Evolutionary conservation across 306 rosid genomes (phyloP), one percentile per base, ranked within the genome.

Genomic region (Cucurbita maxima): DNA sequence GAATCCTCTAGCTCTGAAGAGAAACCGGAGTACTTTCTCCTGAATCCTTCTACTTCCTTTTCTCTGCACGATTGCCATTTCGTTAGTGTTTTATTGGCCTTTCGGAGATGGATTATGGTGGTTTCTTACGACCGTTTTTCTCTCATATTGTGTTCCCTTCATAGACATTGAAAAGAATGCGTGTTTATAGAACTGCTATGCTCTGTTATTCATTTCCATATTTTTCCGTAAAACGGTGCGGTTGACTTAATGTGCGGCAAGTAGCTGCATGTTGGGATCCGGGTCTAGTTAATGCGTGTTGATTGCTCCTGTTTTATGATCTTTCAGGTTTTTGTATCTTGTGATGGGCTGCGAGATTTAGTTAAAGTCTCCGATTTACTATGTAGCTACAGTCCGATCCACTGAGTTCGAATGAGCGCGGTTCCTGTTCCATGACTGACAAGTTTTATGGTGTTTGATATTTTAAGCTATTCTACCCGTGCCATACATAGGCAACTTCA

Each of bases 1-100:
- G 88, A 87, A 58, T 87, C 91, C 81, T 88, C 90, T 58, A 84
- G 61, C 74, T 72, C 88, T 64, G 86, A 83, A 66, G 92, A 79
- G 60, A 88, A 79, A 51, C 84, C 96, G 4, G 90, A 87, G 98
- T 93, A 88, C 78, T 70, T 82, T 48, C 36, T 58, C 74, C 16
- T 75, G 18, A 58, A 22, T 50, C 50, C 74, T 55, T 56, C 63
- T 83, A 30, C 43, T 67, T 55, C 22, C 71, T 20, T 43, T 58
- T 74, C 61, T 22, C 66, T 67, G 45, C 68, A 22, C 59, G 84
- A 72, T 84, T 81, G 75, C 40, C 69, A 73, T 77, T 79, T 58
- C 75, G 75, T 83, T 68, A 7, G 38, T 15, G 59, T 50, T 61
- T 11, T 82, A 16, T 84, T 47, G 41, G 61, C 30, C 43, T 38